Evolutionary conservation across 768 basidiomycete species (phyloP), one percentile per base, ranked within the genome.

Genomic region (Phanerodontia chrysosporium): DNA sequence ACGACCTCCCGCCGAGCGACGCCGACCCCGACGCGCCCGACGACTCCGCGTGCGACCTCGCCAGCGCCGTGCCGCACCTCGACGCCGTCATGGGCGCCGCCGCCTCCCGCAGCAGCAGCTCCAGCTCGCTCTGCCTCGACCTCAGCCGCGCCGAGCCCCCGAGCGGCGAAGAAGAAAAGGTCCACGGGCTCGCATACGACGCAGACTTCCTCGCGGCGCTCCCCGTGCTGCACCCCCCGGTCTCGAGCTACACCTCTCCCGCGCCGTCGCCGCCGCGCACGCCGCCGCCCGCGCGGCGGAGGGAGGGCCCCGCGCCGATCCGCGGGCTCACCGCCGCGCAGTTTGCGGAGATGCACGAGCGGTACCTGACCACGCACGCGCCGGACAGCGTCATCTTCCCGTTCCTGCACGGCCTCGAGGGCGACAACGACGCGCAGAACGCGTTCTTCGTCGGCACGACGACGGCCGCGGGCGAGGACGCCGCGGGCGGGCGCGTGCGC

Each of bases 401-500:
- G 0, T 96, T 94, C 74, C 75, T 93, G 16, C 93, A 95, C 66
- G 90, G 92, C 45, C 78, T 95, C 60, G 92, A 95, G 66, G 87
- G 90, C 62, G 80, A 86, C 59, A 92, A 92, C 67, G 73, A 81
- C 16, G 84, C 86, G 0, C 92, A 93, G 74, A 91, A 89, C 66
- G 78, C 80, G 22, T 95, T 95, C 78, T 95, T 95, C 69, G 79
- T 82, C 12, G 68, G 78, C 10, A 59, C 53, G 35, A 58, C 53
- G 14, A 61, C 62, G 25, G 60, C 21, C 12, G 22, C 3, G 6
- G 13, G 5, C 22, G 25, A 18, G 21, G n/a, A 57, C 65, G 7
- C 64, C 65, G 2, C 60, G 65, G 44, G 61, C 57, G 25, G 57
- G 55, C n/a, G 24, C 21, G 29, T 16, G 2, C 22, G 18, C 42